Evolutionary conservation across 1,284 basidiomycete species (phyloP), one percentile per base, ranked within the genome.

Genomic region (Sanghuangporus weigelae): DNA sequence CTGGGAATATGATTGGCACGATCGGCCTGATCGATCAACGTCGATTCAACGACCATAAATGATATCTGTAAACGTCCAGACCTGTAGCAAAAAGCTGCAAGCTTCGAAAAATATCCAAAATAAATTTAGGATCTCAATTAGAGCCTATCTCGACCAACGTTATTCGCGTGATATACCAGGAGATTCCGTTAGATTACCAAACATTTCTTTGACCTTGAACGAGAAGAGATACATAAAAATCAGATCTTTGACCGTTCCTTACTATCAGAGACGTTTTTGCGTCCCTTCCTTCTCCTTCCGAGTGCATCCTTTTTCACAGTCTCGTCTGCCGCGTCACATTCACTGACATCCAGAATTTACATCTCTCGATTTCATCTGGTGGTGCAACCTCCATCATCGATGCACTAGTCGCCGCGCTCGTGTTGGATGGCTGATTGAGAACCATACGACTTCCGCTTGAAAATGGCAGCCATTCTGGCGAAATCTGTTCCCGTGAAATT

Each of bases 341-440:
- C 57, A 70, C 68, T 51, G 73, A 73, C 75, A 79, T 79, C 77
- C 77, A 79, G 64, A 78, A 79, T 60, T 68, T 67, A 66, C 77
- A 79, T 36, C 78, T 68, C 53, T 72, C 67, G 7, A 75, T 73
- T 38, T 78, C 71, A 7, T 68, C 73, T 19, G 66, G 51, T 0
- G 73, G 71, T n/a, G 75, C 70, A 39, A 64, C 66, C 63, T 77
- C 74, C 70, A 77, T 73, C 68, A 57, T 73, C 72, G 66, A 66
- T 59, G 44, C 62, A 36, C 31, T 59, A 0, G 2, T 36, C 57
- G 54, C 49, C 7, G 39, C 7, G 11, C 56, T 53, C 16, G 40
- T 12, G 31, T 53, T 54, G 48, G 67, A 35, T 46, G 66, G 68
- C 48, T 69, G 67, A 31, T 62, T 71, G 62, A 72, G 65, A 8